Evolutionary conservation across 106 monocot species (phyloP).

Genomic region (Alisma plantagoaquatica): DNA sequence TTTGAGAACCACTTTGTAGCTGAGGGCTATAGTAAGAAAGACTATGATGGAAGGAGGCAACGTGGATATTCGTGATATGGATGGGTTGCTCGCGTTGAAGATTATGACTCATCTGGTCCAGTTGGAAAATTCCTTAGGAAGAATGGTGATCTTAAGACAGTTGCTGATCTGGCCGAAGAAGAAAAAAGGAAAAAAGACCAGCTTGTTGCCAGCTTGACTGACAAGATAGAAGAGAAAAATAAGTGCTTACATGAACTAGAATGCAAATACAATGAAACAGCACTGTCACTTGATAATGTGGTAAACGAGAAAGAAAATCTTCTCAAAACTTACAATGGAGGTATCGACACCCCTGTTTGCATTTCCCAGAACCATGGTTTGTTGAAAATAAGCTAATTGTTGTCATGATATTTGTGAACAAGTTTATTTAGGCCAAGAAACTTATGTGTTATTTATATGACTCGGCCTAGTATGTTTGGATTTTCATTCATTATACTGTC

Average conservation of each 20-base stretch:
- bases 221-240: constrained; percentile 16
- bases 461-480: too few relatives aligned
- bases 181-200: constrained; percentile 29
- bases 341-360: too few relatives aligned
- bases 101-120: constrained; percentile 28
- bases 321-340: constrained; percentile 16
- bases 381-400: too few relatives aligned
- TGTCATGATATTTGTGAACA: too few relatives aligned
- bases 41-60: constrained; percentile 11
- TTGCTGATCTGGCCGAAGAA: constrained; percentile 32
- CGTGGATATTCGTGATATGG: constrained; percentile 29
- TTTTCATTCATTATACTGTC: too few relatives aligned
- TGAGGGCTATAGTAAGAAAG: constrained; percentile 36
- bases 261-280: constrained; percentile 17
- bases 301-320: constrained; percentile 20
- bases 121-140: constrained; percentile 42
- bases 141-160: constrained; percentile 59
- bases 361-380: too few relatives aligned
- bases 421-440: too few relatives aligned
- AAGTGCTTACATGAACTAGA: constrained; percentile 13
- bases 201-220: constrained; percentile 26
- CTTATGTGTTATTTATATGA: too few relatives aligned
- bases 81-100: constrained; percentile 62
- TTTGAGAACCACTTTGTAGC: constrained; percentile 69
- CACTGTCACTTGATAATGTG: constrained; percentile 12